Conservation (phyloP, 148 eudicot species). For the Rhododendron vialii region DNA sequence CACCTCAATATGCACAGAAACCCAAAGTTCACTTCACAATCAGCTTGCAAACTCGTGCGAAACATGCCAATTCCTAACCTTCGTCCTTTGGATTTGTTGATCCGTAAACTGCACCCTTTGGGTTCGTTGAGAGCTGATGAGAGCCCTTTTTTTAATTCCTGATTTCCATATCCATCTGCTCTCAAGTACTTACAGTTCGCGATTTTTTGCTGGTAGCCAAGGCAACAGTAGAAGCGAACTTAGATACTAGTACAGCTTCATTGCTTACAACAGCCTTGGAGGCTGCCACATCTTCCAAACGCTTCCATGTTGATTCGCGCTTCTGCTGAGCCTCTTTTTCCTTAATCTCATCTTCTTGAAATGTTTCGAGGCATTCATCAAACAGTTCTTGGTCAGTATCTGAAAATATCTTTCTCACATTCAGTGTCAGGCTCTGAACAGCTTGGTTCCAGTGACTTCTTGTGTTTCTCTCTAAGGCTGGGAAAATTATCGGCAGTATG, state of each 20-base stretch:
- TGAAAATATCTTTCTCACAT: slow-evolving; percentile 39
- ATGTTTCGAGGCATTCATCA: slow-evolving; percentile 39
- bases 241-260: slow-evolving; percentile 34
- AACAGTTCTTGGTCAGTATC: slow-evolving; percentile 42
- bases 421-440: slow-evolving; percentile 45
- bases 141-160: neutral
- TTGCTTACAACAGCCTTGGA: slow-evolving; percentile 34
- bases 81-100: neutral
- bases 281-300: slow-evolving; percentile 42
- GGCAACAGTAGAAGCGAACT: slow-evolving; percentile 21
- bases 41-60: neutral
- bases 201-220: slow-evolving; percentile 12
- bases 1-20: slow-evolving; percentile 23
- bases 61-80: neutral
- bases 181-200: slow-evolving; percentile 13
- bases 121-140: neutral
- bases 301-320: slow-evolving; percentile 47
- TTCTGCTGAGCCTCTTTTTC: slow-evolving; percentile 25
- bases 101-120: neutral
- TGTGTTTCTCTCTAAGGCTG: slow-evolving; percentile 45
- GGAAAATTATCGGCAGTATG: slow-evolving; percentile 41
- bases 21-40: slow-evolving; percentile 11
- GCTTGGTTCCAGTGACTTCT: slow-evolving; percentile 55
- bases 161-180: neutral
- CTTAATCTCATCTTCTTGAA: slow-evolving; percentile 40